phyloP scores from a whole-genome alignment of 2,329 filamentous ascomycete species.

The Phaeomoniella chlamydospora region DNA sequence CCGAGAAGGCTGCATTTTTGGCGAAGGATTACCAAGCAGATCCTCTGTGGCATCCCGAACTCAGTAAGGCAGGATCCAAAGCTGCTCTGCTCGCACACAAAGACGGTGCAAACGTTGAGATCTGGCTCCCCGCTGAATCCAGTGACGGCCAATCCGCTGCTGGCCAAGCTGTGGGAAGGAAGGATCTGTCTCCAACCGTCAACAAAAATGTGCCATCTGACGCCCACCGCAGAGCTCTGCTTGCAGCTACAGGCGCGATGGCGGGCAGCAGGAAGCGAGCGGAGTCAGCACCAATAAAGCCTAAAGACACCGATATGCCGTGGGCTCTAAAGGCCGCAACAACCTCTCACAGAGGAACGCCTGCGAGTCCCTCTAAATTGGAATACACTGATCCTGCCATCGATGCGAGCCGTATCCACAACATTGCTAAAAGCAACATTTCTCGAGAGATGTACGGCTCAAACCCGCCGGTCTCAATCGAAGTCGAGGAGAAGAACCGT shows the following conservation, averaged over 20 bases:
- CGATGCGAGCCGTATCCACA: conserved; percentile 47
- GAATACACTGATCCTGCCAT: conserved; percentile 24
- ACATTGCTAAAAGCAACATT: conserved; percentile 54
- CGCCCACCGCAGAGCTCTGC: conserved; percentile 50
- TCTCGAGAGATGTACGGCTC: conserved; percentile 65
- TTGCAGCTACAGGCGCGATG: conserved; percentile 68
- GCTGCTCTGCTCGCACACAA: conserved; percentile 55
- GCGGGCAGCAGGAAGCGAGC: conserved; percentile 46
- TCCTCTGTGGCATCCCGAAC: conserved; percentile 48
- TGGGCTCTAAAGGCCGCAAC: conserved; percentile 61
- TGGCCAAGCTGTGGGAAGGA: conserved; percentile 48
- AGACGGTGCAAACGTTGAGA: conserved; percentile 35
- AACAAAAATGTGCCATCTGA: conserved; percentile 33
- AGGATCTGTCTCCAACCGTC: conserved; percentile 27
- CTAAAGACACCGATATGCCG: conserved; percentile 39
- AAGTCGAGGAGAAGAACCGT: conserved; percentile 59
- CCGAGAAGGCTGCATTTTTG: conserved; percentile 42
- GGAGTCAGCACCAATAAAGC: conserved; percentile 41
- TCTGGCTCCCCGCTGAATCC: conserved; percentile 34
- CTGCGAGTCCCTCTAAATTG: conserved; percentile 27
- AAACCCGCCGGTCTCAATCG: conserved; percentile 54
- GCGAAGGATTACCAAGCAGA: conserved; percentile 47
- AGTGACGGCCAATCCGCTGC: conserved; percentile 53
- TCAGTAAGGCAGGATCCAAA: conserved; percentile 54
- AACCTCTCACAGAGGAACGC: conserved; percentile 39